Conservation (phyloP, 805 yeast species). For the Trichomonascus vanleenenianus region DNA sequence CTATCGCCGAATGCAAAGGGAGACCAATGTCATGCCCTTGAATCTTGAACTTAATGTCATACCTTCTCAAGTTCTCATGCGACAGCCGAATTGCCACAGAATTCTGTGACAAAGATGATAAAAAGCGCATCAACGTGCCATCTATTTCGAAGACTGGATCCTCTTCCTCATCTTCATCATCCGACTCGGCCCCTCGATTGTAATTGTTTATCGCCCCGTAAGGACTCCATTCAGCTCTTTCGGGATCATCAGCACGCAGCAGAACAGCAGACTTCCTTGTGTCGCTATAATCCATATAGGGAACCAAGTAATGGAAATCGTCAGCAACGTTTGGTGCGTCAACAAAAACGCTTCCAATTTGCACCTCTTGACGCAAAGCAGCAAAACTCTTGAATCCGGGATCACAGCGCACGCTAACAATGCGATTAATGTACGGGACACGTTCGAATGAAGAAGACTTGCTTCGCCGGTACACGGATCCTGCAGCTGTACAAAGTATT, state of each 20-base stretch:
- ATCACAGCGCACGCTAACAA: conserved; percentile 60
- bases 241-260: background rate
- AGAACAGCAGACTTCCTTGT: conserved; percentile 5
- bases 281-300: conserved; percentile 24
- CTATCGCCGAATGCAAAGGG: background rate
- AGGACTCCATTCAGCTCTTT: background rate
- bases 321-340: conserved; percentile 38
- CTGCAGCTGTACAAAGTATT: conserved; percentile 58
- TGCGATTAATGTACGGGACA: conserved; percentile 45
- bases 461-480: conserved; percentile 46
- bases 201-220: background rate
- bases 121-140: background rate
- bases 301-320: conserved; percentile 52
- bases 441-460: conserved; percentile 37
- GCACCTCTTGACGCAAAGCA: conserved; percentile 56
- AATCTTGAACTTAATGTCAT: background rate
- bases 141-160: conserved; percentile 4
- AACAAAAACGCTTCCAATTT: conserved; percentile 48
- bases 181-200: background rate
- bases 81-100: background rate
- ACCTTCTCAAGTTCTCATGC: background rate
- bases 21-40: background rate
- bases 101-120: background rate
- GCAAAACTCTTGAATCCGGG: conserved; percentile 58
- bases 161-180: conserved; percentile 2